Percentiles rank a stretch among this genome's conserved stretches.
These are phyloP conservation scores for Encephalitozoon romaleae DNA, from an alignment of 371 early-diverging fungal genomes.

Conservation along the genomic window DNA sequence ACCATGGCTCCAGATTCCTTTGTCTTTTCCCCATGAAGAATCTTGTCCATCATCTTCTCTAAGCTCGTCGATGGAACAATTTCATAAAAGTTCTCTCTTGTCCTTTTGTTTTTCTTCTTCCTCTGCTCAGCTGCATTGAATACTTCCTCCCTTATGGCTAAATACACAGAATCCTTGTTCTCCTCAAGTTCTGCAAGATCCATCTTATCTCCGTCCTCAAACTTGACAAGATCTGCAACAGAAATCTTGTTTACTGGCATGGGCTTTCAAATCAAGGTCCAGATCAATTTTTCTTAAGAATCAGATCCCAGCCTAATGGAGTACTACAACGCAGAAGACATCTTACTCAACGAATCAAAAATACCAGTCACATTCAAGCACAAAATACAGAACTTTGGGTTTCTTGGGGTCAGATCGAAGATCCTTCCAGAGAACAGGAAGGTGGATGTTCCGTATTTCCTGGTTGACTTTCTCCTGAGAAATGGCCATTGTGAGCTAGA, in stretches of 20 bases:
- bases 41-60: conserved; percentile 34
- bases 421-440: background rate
- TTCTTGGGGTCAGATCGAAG: background rate
- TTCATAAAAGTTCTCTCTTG: conserved; percentile 6
- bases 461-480: conserved; percentile 30
- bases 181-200: background rate
- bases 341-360: conserved; percentile 7
- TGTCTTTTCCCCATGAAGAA: conserved; percentile 10
- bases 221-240: background rate
- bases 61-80: conserved; percentile 32
- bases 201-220: background rate
- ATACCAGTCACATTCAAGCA: conserved; percentile 19
- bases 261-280: background rate
- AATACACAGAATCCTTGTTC: background rate
- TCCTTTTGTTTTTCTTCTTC: background rate
- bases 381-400: conserved; percentile 21
- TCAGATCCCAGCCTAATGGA: conserved; percentile 1
- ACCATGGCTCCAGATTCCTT: conserved; percentile 13
- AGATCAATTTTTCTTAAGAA: background rate
- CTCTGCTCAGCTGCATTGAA: background rate
- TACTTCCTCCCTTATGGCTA: background rate
- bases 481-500: conserved; percentile 35
- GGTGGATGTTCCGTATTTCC: conserved; percentile 29
- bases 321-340: conserved; percentile 14
- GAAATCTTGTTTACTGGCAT: background rate